Percentiles rank a stretch among this genome's conserved stretches.
phyloP scores from a whole-genome alignment of 192 early-diverging fungal genomes.

The Chytriomyces sp. region DNA sequence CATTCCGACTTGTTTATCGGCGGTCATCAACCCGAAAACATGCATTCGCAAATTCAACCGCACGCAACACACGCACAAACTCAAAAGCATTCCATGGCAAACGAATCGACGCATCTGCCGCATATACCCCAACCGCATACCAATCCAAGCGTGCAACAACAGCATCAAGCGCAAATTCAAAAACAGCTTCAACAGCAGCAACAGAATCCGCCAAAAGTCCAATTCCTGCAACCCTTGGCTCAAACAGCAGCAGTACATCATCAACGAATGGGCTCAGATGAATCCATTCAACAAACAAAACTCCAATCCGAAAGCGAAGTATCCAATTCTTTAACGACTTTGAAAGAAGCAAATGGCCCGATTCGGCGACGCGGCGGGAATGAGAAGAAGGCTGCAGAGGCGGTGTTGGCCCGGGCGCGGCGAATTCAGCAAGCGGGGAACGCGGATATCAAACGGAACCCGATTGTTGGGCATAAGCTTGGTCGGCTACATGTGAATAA shows the following conservation, averaged over 20 bases:
- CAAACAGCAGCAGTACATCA: neutral
- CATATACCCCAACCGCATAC: slow-evolving; percentile 4
- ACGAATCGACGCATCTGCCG: neutral
- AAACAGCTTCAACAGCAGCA: slow-evolving; percentile 11
- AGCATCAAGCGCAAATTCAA: slow-evolving; percentile 25
- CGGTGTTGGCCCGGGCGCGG: slow-evolving; percentile 16
- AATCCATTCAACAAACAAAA: neutral
- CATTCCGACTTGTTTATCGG: slow-evolving; percentile 14
- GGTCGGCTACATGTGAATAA: neutral
- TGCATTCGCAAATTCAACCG: neutral
- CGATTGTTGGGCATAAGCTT: neutral
- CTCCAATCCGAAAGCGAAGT: neutral
- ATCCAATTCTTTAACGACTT: neutral
- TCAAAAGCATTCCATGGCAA: neutral
- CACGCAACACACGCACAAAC: neutral
- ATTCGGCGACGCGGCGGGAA: neutral
- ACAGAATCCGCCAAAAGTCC: slow-evolving; percentile 7
- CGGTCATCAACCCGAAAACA: neutral
- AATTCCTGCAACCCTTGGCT: slow-evolving; percentile 15
- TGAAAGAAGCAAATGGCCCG: neutral
- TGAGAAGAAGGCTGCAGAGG: slow-evolving; percentile 28
- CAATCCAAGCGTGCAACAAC: neutral
- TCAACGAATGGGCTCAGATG: neutral
- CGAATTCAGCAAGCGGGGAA: slow-evolving; percentile 9
- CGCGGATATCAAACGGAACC: slow-evolving; percentile 15